These are phyloP conservation scores for Aureobasidium lini DNA, from an alignment of 2,329 filamentous ascomycete genomes.

Conservation along the genomic window DNA sequence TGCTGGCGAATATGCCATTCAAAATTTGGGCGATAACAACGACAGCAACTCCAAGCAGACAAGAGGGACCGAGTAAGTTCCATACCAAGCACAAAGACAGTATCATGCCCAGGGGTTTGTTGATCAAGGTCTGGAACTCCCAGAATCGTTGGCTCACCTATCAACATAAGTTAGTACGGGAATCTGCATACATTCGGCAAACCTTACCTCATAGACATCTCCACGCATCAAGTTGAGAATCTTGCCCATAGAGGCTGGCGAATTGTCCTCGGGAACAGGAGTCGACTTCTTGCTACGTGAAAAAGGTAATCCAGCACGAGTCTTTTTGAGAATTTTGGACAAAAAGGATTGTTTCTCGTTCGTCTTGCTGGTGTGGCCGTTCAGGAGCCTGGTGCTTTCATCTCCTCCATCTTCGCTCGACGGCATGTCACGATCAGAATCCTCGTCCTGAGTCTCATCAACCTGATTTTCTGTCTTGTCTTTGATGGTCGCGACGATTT, in stretches of 20 bases:
- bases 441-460: constrained; percentile 18
- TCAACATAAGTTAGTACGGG: background rate
- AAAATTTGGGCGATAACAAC: constrained; percentile 58
- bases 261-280: constrained; percentile 26
- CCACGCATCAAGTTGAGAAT: constrained; percentile 79
- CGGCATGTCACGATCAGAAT: constrained; percentile 15
- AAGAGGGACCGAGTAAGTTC: constrained; percentile 72
- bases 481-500: constrained; percentile 37
- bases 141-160: constrained; percentile 61
- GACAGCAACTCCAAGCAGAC: constrained; percentile 64
- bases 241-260: constrained; percentile 76
- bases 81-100: constrained; percentile 68
- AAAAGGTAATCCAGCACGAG: background rate
- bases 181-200: background rate
- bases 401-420: constrained; percentile 10
- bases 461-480: constrained; percentile 20
- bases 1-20: constrained; percentile 60
- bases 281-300: background rate
- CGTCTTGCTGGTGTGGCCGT: constrained; percentile 18
- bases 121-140: constrained; percentile 72
- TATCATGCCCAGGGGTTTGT: constrained; percentile 68
- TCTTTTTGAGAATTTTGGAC: background rate
- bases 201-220: constrained; percentile 54
- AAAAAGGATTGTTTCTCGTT: constrained; percentile 17
- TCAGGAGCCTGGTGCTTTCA: constrained; percentile 6